These are phyloP conservation scores for Lepidopterella palustris DNA, from an alignment of 495 filamentous ascomycete species.

Conservation along the genomic window DNA sequence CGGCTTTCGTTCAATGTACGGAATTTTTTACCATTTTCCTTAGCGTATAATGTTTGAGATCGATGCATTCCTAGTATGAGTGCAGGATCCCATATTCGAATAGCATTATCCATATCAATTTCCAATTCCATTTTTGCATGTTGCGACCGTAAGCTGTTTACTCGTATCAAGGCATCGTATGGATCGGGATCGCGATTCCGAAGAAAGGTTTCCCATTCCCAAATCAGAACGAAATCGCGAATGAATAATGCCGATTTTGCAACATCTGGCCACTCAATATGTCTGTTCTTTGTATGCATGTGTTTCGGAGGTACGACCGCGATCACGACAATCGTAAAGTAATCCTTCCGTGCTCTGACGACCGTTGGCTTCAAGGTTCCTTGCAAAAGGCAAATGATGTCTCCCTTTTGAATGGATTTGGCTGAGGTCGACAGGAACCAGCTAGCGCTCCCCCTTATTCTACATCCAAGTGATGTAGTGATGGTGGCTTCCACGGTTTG, in stretches of 20 bases:
- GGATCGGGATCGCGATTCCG: too few species aligned
- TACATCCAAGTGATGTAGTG: constrained; percentile 9
- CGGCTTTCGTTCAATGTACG: neutral
- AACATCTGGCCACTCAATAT: neutral
- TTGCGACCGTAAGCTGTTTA: too few species aligned
- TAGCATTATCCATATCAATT: too few species aligned
- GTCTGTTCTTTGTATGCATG: neutral
- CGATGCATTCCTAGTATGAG: neutral
- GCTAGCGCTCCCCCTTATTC: constrained; percentile 7
- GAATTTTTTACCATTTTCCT: neutral
- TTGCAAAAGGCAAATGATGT: constrained; percentile 33
- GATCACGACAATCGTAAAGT: constrained; percentile 28
- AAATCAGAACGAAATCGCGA: neutral
- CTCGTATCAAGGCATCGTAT: too few species aligned
- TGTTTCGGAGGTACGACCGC: constrained; percentile 16
- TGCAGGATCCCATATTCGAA: too few species aligned
- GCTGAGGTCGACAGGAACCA: constrained; percentile 29
- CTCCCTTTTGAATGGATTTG: constrained; percentile 23
- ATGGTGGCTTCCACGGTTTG: constrained; percentile 23
- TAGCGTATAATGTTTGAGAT: neutral
- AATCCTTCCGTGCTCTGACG: constrained; percentile 20
- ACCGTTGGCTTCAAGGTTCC: constrained; percentile 29
- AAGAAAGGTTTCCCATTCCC: neutral
- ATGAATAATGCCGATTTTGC: too few species aligned
- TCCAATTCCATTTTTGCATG: too few species aligned